Conservation (phyloP, 306 rosid species). For the Quercus aquifolioides region DNA sequence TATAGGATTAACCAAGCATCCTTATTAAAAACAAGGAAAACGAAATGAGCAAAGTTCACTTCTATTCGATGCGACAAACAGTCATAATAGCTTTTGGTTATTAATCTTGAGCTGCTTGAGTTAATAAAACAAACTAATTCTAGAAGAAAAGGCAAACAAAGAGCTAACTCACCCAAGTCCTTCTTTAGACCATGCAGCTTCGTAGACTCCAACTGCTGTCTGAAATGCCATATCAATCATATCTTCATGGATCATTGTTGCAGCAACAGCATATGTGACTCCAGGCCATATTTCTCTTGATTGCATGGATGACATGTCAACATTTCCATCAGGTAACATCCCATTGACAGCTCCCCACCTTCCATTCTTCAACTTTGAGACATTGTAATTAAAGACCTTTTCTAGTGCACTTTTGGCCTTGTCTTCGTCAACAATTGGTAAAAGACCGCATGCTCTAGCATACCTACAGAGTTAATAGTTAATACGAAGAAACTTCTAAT, state of each 20-base stretch:
- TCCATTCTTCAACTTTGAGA: slow-evolving; percentile 70
- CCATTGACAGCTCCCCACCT: slow-evolving; percentile 89
- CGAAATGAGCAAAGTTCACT: background rate
- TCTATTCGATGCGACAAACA: background rate
- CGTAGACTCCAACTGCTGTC: slow-evolving; percentile 73
- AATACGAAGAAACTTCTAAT: slow-evolving; percentile 1
- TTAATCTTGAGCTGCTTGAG: background rate
- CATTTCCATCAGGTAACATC: slow-evolving; percentile 85
- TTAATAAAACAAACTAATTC: background rate
- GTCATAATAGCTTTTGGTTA: background rate
- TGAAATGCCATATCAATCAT: slow-evolving; percentile 75
- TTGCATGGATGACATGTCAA: slow-evolving; percentile 77
- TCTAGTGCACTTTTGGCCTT: slow-evolving; percentile 69
- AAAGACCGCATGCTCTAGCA: slow-evolving; percentile 86
- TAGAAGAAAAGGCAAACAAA: background rate
- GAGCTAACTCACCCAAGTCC: slow-evolving; percentile 74
- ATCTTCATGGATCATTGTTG: slow-evolving; percentile 90
- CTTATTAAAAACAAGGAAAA: background rate
- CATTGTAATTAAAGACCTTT: slow-evolving; percentile 67
- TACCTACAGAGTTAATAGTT: slow-evolving; percentile 50
- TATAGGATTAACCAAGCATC: background rate
- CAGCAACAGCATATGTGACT: slow-evolving; percentile 90
- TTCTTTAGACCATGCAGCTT: slow-evolving; percentile 75
- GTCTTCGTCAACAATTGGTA: slow-evolving; percentile 68
- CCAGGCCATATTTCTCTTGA: slow-evolving; percentile 98